Conservation (phyloP, 176 grass and related monocot species). For the Eragrostis curvula region DNA sequence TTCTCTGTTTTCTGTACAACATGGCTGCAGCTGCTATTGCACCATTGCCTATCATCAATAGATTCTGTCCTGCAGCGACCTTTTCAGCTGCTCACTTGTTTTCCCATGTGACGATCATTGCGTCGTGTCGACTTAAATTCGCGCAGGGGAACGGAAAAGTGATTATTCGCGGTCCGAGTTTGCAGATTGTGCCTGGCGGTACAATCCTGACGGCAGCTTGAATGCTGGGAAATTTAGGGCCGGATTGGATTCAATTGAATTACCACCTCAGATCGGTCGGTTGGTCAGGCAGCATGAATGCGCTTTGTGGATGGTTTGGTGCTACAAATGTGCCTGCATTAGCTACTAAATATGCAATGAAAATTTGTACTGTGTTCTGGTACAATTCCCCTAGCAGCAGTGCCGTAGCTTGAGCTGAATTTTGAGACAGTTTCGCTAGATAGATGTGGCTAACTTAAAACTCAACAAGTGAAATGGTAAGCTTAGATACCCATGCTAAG, state of each 20-base stretch:
- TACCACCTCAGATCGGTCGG: conserved; percentile 31
- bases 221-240: conserved; percentile 52
- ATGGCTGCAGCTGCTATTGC: conserved; percentile 24
- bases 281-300: conserved; percentile 46
- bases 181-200: conserved; percentile 34
- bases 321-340: background rate
- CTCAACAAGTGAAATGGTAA: no score
- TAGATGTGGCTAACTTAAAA: no score
- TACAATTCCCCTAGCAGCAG: no score
- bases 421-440: no score
- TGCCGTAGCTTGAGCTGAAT: no score
- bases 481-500: no score
- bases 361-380: no score
- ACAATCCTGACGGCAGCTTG: conserved; percentile 32
- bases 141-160: conserved; percentile 30
- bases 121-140: background rate
- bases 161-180: background rate
- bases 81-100: conserved; percentile 44
- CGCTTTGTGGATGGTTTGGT: background rate
- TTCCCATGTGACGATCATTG: conserved; percentile 40
- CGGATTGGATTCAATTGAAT: conserved; percentile 36
- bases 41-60: conserved; percentile 11
- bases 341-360: background rate
- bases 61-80: conserved; percentile 1
- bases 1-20: background rate